These are phyloP conservation scores for Aspergillus quadrilineatus DNA, from an alignment of 2,329 filamentous ascomycete genomes.

Conservation along the genomic window DNA sequence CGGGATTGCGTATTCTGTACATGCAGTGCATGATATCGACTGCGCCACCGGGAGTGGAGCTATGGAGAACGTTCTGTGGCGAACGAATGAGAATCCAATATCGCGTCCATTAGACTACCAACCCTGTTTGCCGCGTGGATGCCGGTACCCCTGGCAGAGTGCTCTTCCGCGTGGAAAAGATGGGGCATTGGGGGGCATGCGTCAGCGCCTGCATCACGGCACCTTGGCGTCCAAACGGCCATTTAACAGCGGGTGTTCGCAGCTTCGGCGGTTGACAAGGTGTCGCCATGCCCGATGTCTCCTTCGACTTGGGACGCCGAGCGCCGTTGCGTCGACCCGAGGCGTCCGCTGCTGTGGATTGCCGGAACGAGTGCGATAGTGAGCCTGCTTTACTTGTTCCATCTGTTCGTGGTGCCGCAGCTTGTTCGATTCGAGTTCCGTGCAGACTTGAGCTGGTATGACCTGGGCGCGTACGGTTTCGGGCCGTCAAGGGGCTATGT, in stretches of 20 bases:
- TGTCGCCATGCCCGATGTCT: not conserved
- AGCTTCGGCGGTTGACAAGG: not conserved
- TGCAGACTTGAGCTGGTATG: slow-evolving; percentile 26
- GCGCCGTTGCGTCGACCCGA: not conserved
- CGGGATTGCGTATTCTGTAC: too few species aligned
- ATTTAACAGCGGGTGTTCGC: not conserved
- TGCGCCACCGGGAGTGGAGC: not conserved
- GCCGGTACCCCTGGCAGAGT: not conserved
- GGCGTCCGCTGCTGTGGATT: not conserved
- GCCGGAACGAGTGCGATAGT: slow-evolving; percentile 8
- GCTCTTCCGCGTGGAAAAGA: not conserved
- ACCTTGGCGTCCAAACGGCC: not conserved
- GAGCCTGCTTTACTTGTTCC: slow-evolving; percentile 21
- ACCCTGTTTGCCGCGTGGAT: not conserved
- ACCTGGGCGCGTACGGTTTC: slow-evolving; percentile 32
- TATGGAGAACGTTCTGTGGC: not conserved
- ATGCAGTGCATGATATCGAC: not conserved
- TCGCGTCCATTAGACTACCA: not conserved
- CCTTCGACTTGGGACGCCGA: not conserved
- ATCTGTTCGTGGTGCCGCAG: slow-evolving; percentile 20
- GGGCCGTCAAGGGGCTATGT: slow-evolving; percentile 28
- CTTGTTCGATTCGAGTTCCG: slow-evolving; percentile 20
- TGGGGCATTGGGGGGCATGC: not conserved
- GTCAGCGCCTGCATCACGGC: not conserved
- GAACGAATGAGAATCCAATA: not conserved